These are phyloP conservation scores for Camellia lanceoleosa DNA, from an alignment of 148 eudicot species.

Conservation along the genomic window DNA sequence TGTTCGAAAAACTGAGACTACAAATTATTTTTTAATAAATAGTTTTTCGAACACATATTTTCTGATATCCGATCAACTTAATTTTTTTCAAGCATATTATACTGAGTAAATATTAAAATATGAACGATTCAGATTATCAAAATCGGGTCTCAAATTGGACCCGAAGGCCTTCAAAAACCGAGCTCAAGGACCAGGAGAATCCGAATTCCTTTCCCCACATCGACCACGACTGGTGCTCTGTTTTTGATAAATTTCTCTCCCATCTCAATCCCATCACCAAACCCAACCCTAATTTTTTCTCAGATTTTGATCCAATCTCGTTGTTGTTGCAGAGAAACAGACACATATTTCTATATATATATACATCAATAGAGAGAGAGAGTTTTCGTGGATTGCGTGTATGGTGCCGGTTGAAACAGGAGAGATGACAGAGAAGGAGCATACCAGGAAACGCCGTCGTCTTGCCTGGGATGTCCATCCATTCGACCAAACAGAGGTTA, in stretches of 20 bases:
- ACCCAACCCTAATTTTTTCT: not conserved
- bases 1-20: too few species aligned
- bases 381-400: not conserved
- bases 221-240: not conserved
- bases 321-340: slow-evolving; percentile 22
- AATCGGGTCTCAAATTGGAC: too few species aligned
- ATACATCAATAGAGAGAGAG: not conserved
- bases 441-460: slow-evolving; percentile 68
- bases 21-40: too few species aligned
- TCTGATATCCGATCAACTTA: too few species aligned
- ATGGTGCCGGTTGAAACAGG: slow-evolving; percentile 24
- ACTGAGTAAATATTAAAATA: too few species aligned
- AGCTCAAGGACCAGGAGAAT: too few species aligned
- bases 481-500: slow-evolving; percentile 39
- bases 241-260: not conserved
- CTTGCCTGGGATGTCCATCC: slow-evolving; percentile 64
- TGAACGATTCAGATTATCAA: too few species aligned
- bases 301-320: not conserved
- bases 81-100: too few species aligned
- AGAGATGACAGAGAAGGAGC: slow-evolving; percentile 34
- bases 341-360: not conserved
- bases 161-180: too few species aligned
- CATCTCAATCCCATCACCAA: not conserved
- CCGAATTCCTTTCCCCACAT: not conserved
- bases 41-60: too few species aligned